A percentile compares a stretch with the other conserved stretches of the same genome.
Evolutionary conservation across 805 yeast species (phyloP).

Genomic region (Isabelozyma heimii): DNA sequence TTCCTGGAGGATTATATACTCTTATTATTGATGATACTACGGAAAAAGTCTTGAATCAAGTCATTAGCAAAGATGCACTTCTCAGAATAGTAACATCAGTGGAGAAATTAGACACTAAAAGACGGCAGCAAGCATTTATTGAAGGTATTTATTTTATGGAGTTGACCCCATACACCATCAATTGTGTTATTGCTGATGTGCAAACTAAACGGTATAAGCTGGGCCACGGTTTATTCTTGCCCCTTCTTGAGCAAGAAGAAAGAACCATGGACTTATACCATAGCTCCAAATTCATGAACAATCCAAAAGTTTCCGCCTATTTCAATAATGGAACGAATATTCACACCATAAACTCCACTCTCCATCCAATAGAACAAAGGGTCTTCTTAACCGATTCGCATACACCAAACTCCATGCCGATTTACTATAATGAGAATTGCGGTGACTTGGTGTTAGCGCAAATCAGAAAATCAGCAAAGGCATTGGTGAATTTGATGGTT

Average conservation of each 20-base stretch:
- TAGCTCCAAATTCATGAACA: conserved; percentile 22
- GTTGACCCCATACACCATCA: conserved; percentile 63
- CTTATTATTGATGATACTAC: conserved; percentile 59
- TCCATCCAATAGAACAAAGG: conserved; percentile 64
- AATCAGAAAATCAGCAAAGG: conserved; percentile 55
- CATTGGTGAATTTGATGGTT: conserved; percentile 71
- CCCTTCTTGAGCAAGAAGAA: conserved; percentile 35
- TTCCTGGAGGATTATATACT: conserved; percentile 29
- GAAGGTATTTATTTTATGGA: conserved; percentile 81
- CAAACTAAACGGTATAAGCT: conserved; percentile 69
- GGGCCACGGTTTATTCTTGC: conserved; percentile 72
- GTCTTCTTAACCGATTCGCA: conserved; percentile 64
- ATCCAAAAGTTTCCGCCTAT: conserved; percentile 27
- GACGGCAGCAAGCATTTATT: conserved; percentile 61
- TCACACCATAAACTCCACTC: conserved; percentile 34
- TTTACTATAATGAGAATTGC: conserved; percentile 68
- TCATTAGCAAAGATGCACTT: conserved; percentile 48
- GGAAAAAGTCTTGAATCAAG: conserved; percentile 43
- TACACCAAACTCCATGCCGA: conserved; percentile 59
- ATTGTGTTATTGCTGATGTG: conserved; percentile 76
- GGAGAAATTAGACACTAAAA: conserved; percentile 57
- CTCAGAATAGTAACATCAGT: conserved; percentile 59
- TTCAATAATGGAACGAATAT: conserved; percentile 29
- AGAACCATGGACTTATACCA: conserved; percentile 16
- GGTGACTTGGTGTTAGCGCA: conserved; percentile 58